Evolutionary conservation across 805 yeast species (phyloP).

Genomic region (Wickerhamiella sorbophila): DNA sequence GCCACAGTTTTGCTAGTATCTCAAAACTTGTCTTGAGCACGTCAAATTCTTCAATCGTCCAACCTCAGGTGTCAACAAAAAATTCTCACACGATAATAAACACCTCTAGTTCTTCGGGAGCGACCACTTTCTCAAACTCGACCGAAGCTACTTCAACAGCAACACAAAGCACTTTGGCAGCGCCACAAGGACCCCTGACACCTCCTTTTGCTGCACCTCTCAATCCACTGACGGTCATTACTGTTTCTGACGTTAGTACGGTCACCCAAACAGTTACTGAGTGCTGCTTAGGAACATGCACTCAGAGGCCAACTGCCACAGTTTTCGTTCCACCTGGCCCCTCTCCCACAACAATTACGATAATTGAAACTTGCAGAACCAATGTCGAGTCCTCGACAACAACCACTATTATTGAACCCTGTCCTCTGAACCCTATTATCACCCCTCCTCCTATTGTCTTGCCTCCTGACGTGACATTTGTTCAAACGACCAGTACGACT

Average conservation of each 20-base stretch:
- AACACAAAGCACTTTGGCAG: too few relatives aligned
- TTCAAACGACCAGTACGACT: background rate
- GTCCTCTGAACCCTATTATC: background rate
- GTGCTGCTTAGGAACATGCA: background rate
- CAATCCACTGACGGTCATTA: background rate
- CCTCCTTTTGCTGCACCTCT: background rate
- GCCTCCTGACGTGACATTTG: background rate
- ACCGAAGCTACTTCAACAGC: too few relatives aligned
- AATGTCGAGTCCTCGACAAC: background rate
- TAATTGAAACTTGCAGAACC: background rate
- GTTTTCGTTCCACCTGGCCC: background rate
- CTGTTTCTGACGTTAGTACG: background rate
- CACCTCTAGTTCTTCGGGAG: too few relatives aligned
- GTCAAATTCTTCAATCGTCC: too few relatives aligned
- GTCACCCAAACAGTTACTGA: constrained; percentile 1
- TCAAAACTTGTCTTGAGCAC: too few relatives aligned
- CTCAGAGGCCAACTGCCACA: background rate
- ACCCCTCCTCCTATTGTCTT: background rate
- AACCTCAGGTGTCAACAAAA: too few relatives aligned
- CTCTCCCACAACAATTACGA: background rate
- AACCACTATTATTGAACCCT: background rate
- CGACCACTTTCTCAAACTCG: too few relatives aligned
- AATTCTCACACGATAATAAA: too few relatives aligned
- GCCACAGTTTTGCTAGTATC: too few relatives aligned
- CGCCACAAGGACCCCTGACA: too few relatives aligned